phyloP scores from a whole-genome alignment of 2,329 filamentous ascomycete species.

The Trichoderma breve region DNA sequence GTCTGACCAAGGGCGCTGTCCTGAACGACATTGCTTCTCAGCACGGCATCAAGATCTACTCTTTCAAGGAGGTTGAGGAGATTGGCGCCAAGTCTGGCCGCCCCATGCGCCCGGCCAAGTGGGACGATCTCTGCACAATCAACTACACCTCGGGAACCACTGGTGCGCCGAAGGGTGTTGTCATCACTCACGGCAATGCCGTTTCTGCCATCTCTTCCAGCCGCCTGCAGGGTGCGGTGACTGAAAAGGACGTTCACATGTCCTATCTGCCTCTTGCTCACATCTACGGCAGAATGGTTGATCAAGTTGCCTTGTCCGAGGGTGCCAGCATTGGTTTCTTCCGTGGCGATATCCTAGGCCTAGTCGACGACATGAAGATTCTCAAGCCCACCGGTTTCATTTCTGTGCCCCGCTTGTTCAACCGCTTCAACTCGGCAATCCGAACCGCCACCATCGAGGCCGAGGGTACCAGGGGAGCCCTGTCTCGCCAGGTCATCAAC shows the following conservation, averaged over 20 bases:
- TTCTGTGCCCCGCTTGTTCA: conserved; percentile 89
- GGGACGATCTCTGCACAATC: conserved; percentile 80
- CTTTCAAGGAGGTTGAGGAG: conserved; percentile 76
- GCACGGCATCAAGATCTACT: conserved; percentile 74
- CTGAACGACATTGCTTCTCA: conserved; percentile 72
- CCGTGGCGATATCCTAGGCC: conserved; percentile 80
- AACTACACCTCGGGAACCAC: conserved; percentile 90
- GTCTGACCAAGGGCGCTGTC: conserved; percentile 75
- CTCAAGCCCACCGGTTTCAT: conserved; percentile 79
- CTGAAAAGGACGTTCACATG: conserved; percentile 60
- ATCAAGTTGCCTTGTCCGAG: conserved; percentile 70
- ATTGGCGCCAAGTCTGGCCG: conserved; percentile 70
- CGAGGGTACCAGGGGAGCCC: conserved; percentile 72
- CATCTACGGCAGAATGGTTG: conserved; percentile 84
- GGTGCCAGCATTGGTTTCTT: conserved; percentile 85
- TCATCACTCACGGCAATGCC: conserved; percentile 78
- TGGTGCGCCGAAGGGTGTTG: conserved; percentile 77
- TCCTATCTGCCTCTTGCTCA: conserved; percentile 94
- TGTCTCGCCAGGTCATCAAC: conserved; percentile 76
- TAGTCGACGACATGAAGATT: conserved; percentile 89
- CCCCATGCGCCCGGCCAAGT: conserved; percentile 67
- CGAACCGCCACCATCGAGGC: conserved; percentile 75
- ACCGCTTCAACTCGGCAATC: conserved; percentile 82
- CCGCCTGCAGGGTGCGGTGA: conserved; percentile 53
- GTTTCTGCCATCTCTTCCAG: conserved; percentile 67